Percentiles rank a stretch among this genome's conserved stretches.
Conservation (phyloP, 345 rosid species). For the Fremontodendron californicum region DNA sequence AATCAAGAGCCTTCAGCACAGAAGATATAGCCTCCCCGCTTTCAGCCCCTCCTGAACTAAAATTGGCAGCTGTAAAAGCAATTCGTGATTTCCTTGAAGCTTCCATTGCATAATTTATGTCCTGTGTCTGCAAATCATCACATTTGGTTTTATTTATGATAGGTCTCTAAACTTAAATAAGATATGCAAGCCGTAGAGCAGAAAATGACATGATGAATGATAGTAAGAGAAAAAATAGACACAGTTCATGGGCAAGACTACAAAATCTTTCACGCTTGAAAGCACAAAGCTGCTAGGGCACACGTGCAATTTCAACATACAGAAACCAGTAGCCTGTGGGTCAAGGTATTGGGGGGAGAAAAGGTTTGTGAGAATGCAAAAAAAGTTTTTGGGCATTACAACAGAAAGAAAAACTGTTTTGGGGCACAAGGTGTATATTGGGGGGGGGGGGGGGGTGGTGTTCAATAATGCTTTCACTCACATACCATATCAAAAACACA, state of each 20-base stretch:
- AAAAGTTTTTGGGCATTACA: neutral
- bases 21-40: slow-evolving; percentile 52
- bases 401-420: neutral
- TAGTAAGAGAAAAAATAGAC: neutral
- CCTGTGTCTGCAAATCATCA: slow-evolving; percentile 57
- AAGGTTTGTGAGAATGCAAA: neutral
- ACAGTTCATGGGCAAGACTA: neutral
- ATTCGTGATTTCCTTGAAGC: slow-evolving; percentile 78
- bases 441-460: neutral
- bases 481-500: neutral
- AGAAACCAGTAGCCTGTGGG: neutral
- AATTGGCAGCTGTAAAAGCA: slow-evolving; percentile 58
- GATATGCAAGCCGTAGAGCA: neutral
- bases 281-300: neutral
- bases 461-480: neutral
- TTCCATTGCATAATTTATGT: slow-evolving; percentile 80
- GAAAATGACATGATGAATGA: neutral
- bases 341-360: neutral
- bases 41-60: slow-evolving; percentile 45
- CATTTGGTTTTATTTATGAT: neutral
- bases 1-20: slow-evolving; percentile 83
- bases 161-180: neutral
- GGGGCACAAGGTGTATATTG: neutral
- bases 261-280: neutral
- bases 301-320: neutral